Conservation (phyloP, 495 filamentous ascomycete species). For the Lasiosphaeriaceae sp. region DNA sequence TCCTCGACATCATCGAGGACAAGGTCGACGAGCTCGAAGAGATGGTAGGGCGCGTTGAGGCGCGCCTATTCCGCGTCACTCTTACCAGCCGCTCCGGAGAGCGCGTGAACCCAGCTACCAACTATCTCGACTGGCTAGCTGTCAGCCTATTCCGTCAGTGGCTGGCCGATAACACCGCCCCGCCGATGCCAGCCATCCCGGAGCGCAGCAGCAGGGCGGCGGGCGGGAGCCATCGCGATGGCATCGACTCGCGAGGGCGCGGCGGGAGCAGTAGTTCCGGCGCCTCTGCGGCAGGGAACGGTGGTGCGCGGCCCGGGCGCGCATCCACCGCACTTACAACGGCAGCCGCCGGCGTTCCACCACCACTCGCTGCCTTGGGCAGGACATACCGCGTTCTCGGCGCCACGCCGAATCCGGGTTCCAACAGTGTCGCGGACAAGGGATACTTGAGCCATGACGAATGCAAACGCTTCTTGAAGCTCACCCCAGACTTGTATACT, state of each 20-base stretch:
- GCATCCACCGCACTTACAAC: not conserved
- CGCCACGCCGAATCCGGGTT: not conserved
- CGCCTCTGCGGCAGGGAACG: constrained; percentile 18
- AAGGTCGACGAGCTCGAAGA: constrained; percentile 83
- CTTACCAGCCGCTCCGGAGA: constrained; percentile 77
- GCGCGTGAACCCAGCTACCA: constrained; percentile 69
- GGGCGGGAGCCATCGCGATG: not conserved
- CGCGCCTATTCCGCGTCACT: constrained; percentile 72
- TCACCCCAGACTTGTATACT: constrained; percentile 63
- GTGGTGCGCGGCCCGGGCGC: constrained; percentile 16
- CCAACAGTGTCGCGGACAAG: constrained; percentile 42
- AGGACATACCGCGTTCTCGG: constrained; percentile 66
- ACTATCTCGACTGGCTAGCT: constrained; percentile 83
- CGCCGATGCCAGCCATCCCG: constrained; percentile 50
- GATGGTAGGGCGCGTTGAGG: constrained; percentile 62
- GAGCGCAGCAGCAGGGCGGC: constrained; percentile 5
- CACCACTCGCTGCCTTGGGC: constrained; percentile 51
- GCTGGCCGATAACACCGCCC: constrained; percentile 82
- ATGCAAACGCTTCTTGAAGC: constrained; percentile 80
- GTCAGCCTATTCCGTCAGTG: constrained; percentile 83
- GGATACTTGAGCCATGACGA: constrained; percentile 80
- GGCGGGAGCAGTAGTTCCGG: constrained; percentile 37
- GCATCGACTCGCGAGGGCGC: constrained; percentile 24
- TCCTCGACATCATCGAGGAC: constrained; percentile 85
- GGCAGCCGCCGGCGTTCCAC: not conserved